Conservation (phyloP, 2,329 filamentous ascomycete genomes). For the Bimuria novae-zelandiae region DNA sequence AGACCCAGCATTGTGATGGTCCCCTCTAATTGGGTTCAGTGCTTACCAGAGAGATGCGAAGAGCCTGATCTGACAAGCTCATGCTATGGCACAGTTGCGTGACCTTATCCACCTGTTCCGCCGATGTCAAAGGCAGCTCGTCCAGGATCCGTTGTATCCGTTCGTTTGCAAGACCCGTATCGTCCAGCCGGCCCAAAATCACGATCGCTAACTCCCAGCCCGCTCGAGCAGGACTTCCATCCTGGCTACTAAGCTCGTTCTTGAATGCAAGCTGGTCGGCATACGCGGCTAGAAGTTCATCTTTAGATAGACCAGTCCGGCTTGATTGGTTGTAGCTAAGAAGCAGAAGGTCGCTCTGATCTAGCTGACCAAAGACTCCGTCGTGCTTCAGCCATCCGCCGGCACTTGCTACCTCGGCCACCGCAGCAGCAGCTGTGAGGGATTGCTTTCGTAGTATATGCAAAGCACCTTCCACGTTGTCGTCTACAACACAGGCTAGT, state of each 20-base stretch:
- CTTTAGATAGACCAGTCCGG: conserved; percentile 64
- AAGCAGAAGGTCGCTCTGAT: conserved; percentile 83
- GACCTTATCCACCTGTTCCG: conserved; percentile 77
- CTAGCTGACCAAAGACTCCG: conserved; percentile 68
- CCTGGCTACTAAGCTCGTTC: conserved; percentile 45
- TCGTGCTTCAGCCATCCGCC: conserved; percentile 75
- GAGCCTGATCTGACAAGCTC: conserved; percentile 77
- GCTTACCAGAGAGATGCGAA: conserved; percentile 80
- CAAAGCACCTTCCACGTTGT: conserved; percentile 76
- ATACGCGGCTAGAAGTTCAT: conserved; percentile 78
- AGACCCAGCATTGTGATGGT: too few relatives aligned
- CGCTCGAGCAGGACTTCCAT: conserved; percentile 52
- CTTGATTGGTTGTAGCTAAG: conserved; percentile 62
- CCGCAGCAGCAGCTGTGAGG: conserved; percentile 73
- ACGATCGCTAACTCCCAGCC: conserved; percentile 92
- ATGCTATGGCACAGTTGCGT: conserved; percentile 78
- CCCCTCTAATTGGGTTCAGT: neutral
- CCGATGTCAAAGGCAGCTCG: conserved; percentile 71
- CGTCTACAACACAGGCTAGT: conserved; percentile 80
- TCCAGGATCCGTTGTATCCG: conserved; percentile 76
- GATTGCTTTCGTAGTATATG: conserved; percentile 80
- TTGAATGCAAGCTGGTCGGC: conserved; percentile 64
- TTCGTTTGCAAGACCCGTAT: conserved; percentile 70
- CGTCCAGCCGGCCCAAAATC: conserved; percentile 79
- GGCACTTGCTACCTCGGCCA: conserved; percentile 82